Evolutionary conservation across 2,329 filamentous ascomycete genomes (phyloP).

Genomic region (Fusarium irregulare): DNA sequence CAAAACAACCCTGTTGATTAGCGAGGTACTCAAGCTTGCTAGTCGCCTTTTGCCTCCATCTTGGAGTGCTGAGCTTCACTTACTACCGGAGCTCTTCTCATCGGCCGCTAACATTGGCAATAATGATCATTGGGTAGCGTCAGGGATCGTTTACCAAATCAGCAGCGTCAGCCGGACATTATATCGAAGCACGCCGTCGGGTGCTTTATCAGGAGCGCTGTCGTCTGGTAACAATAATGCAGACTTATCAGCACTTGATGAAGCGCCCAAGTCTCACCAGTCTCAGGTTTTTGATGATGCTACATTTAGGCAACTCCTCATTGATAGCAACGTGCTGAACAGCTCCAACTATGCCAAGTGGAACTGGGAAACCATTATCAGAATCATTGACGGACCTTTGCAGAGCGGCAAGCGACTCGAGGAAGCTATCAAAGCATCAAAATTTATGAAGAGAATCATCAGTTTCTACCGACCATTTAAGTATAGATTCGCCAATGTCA

Average conservation of each 20-base stretch:
- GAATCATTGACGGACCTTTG: conserved; percentile 91
- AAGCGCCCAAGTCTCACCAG: conserved; percentile 64
- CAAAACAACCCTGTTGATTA: conserved; percentile 90
- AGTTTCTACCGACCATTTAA: conserved; percentile 98
- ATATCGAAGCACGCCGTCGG: conserved; percentile 76
- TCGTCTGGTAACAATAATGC: conserved; percentile 59
- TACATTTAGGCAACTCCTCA: conserved; percentile 71
- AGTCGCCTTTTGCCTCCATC: conserved; percentile 84
- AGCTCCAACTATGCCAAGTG: conserved; percentile 94
- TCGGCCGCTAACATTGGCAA: conserved; percentile 78
- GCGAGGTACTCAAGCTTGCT: conserved; percentile 89
- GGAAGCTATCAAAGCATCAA: conserved; percentile 92
- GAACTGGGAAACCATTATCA: conserved; percentile 95
- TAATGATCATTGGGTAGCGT: conserved; percentile 81
- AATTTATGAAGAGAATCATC: conserved; percentile 94
- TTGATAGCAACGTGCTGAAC: conserved; percentile 87
- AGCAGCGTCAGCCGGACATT: conserved; percentile 96
- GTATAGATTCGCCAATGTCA: conserved; percentile 89
- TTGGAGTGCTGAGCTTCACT: conserved; percentile 86
- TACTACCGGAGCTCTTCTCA: conserved; percentile 86
- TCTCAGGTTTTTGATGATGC: conserved; percentile 67
- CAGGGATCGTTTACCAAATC: conserved; percentile 95
- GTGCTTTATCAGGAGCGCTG: conserved; percentile 52
- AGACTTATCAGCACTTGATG: conserved; percentile 64
- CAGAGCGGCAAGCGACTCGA: conserved; percentile 91